A percentile compares a stretch with the other conserved stretches of the same genome.
These are phyloP conservation scores for Dendrobium officinale DNA, from an alignment of 106 monocot species.

Conservation along the genomic window DNA sequence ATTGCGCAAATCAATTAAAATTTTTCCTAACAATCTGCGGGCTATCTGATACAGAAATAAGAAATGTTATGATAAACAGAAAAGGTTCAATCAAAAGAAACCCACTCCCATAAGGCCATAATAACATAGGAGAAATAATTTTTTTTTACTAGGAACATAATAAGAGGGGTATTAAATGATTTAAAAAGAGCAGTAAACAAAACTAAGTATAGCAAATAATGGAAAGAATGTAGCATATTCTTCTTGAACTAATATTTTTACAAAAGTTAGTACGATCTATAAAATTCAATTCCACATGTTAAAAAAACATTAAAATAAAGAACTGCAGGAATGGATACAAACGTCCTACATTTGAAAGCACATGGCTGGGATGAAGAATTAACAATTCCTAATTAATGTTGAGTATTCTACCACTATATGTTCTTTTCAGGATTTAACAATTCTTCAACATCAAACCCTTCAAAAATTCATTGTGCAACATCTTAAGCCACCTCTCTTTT, in stretches of 20 bases:
- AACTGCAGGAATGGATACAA: background rate
- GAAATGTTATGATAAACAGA: background rate
- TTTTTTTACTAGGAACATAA: background rate
- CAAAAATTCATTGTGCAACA: background rate
- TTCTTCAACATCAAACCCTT: background rate
- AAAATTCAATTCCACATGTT: background rate
- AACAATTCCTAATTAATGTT: background rate
- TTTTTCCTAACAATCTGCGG: conserved; percentile 87
- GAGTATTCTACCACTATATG: background rate
- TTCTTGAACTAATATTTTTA: background rate
- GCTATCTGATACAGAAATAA: conserved; percentile 49
- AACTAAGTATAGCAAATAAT: background rate
- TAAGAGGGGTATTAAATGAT: background rate
- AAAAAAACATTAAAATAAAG: background rate
- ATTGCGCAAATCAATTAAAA: conserved; percentile 86
- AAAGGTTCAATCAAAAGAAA: background rate
- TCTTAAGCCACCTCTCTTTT: background rate
- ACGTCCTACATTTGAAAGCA: background rate
- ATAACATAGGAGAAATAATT: background rate
- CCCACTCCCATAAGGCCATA: background rate
- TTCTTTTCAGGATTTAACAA: background rate
- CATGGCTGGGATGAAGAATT: background rate
- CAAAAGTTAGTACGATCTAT: background rate
- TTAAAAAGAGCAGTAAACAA: background rate
- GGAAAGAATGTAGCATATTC: background rate